A percentile compares a stretch with the other conserved stretches of the same genome.
Evolutionary conservation across 306 rosid genomes (phyloP).

Genomic region (Neltuma alba): DNA sequence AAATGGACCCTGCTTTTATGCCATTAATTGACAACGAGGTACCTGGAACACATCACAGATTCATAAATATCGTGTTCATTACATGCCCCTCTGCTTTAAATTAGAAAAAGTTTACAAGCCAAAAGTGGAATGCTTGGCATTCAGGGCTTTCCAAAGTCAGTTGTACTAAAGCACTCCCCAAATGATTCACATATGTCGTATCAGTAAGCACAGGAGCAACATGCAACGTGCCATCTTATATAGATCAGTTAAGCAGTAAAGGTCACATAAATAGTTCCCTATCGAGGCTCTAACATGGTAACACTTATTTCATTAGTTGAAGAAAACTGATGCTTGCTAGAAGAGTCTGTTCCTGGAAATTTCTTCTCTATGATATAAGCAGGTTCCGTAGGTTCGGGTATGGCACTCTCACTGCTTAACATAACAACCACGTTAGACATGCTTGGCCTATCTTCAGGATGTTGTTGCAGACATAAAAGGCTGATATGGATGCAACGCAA

Average conservation of each 20-base stretch:
- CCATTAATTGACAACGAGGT: neutral
- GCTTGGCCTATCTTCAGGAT: slow-evolving; percentile 60
- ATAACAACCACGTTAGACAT: slow-evolving; percentile 60
- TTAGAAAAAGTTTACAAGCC: neutral
- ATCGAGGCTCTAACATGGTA: slow-evolving; percentile 39
- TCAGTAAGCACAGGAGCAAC: neutral
- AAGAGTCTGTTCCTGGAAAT: slow-evolving; percentile 27
- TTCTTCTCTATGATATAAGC: slow-evolving; percentile 39
- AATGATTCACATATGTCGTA: neutral
- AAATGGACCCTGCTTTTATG: neutral
- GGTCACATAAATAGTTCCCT: slow-evolving; percentile 14
- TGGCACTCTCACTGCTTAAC: slow-evolving; percentile 47
- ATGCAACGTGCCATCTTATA: neutral
- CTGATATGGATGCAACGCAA: slow-evolving; percentile 53
- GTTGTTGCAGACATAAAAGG: slow-evolving; percentile 58
- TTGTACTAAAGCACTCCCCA: neutral
- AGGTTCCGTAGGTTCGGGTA: slow-evolving; percentile 56
- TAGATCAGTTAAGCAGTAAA: neutral
- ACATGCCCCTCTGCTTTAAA: neutral
- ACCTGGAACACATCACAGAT: neutral
- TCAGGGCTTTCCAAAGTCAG: neutral
- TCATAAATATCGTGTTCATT: neutral
- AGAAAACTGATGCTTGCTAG: slow-evolving; percentile 27
- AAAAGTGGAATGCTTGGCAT: neutral
- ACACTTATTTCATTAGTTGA: slow-evolving; percentile 37